Conservation (phyloP, 352 stramenopile species). For the Phytophthora parvispora region DNA sequence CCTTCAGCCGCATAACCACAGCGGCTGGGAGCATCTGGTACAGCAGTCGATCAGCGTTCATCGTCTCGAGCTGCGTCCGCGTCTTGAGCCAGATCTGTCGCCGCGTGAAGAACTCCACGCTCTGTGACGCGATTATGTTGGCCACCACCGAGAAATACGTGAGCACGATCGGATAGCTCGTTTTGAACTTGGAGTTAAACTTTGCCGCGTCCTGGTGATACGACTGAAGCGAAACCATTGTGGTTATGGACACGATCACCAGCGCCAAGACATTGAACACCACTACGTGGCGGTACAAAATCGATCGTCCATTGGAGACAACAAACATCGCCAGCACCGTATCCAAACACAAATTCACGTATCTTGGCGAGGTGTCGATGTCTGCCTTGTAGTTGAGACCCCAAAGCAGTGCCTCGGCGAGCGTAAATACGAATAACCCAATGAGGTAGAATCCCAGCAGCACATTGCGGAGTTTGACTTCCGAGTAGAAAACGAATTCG, state of each 20-base stretch:
- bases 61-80: conserved; percentile 83
- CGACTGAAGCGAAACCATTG: conserved; percentile 49
- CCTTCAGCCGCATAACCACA: conserved; percentile 88
- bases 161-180: conserved; percentile 83
- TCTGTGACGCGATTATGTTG: conserved; percentile 86
- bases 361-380: conserved; percentile 71
- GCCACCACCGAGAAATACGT: conserved; percentile 84
- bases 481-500: conserved; percentile 68
- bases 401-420: conserved; percentile 66
- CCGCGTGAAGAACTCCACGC: conserved; percentile 84
- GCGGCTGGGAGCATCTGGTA: conserved; percentile 91
- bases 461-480: conserved; percentile 72
- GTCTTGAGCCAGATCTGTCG: conserved; percentile 91
- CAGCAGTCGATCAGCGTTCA: conserved; percentile 85
- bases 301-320: conserved; percentile 84
- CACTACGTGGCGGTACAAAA: conserved; percentile 75
- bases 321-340: conserved; percentile 88
- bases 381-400: conserved; percentile 62
- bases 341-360: conserved; percentile 85
- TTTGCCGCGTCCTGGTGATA: conserved; percentile 60
- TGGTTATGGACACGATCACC: conserved; percentile 56
- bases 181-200: conserved; percentile 86
- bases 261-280: conserved; percentile 74
- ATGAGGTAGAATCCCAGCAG: conserved; percentile 69
- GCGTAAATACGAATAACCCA: conserved; percentile 61